Evolutionary conservation across 2,329 filamentous ascomycete genomes (phyloP).

Genomic region (Aureobasidium sp.): DNA sequence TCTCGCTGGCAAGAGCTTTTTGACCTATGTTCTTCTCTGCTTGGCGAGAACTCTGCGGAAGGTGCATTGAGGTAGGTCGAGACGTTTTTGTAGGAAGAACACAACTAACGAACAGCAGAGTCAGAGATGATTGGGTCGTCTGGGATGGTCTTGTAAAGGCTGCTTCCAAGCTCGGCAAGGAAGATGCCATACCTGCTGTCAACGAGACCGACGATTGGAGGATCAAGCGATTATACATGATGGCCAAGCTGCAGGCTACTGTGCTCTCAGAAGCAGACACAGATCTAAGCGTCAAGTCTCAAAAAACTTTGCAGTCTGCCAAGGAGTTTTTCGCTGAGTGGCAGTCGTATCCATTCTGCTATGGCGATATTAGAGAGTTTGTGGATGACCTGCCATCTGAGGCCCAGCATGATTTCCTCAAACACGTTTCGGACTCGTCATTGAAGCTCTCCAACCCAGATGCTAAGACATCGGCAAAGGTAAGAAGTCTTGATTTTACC

Average conservation of each 20-base stretch:
- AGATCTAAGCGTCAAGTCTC: background rate
- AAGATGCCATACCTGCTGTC: background rate
- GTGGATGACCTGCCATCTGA: background rate
- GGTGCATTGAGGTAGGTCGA: background rate
- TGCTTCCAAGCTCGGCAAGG: constrained; percentile 2
- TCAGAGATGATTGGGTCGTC: constrained; percentile 13
- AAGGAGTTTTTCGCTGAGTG: constrained; percentile 13
- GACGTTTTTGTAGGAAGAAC: too few relatives aligned
- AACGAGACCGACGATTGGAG: background rate
- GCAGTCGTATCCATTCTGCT: constrained; percentile 15
- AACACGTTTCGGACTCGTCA: background rate
- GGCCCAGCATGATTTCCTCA: constrained; percentile 4
- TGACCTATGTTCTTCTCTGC: constrained; percentile 1
- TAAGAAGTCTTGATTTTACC: background rate
- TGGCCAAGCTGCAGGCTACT: constrained; percentile 3
- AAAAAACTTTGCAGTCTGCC: background rate
- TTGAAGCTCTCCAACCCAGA: background rate
- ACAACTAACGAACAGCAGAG: background rate
- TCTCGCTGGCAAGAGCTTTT: constrained; percentile 10
- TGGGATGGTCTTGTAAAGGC: constrained; percentile 15
- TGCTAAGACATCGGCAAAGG: background rate
- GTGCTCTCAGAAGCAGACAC: background rate
- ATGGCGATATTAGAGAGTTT: constrained; percentile 13
- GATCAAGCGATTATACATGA: constrained; percentile 10
- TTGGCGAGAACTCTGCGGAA: background rate